These are phyloP conservation scores for Ganoderma lucidum DNA, from an alignment of 1,284 basidiomycete species.

Conservation along the genomic window DNA sequence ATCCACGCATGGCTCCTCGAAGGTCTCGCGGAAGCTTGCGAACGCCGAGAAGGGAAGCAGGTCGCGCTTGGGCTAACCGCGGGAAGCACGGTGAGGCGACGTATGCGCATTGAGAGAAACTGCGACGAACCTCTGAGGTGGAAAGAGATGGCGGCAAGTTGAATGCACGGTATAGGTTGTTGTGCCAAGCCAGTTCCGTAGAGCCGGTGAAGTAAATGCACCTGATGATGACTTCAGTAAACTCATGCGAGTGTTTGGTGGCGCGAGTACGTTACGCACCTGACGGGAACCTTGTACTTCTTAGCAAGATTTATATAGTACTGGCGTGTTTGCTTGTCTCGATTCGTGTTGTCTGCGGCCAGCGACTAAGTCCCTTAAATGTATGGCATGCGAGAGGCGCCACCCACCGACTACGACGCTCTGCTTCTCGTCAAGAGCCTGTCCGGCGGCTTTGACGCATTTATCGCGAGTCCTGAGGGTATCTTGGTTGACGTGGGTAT, in stretches of 20 bases:
- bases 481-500: slow-evolving; percentile 91
- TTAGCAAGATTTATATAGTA: slow-evolving; percentile 75
- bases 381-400: slow-evolving; percentile 33
- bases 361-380: background rate
- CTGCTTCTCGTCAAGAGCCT: slow-evolving; percentile 60
- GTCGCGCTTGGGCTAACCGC: slow-evolving; percentile 53
- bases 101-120: background rate
- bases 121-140: slow-evolving; percentile 37
- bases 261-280: slow-evolving; percentile 48
- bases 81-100: slow-evolving; percentile 1
- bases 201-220: slow-evolving; percentile 80
- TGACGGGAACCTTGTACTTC: slow-evolving; percentile 59
- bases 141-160: slow-evolving; percentile 55
- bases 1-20: slow-evolving; percentile 67
- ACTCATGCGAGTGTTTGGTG: slow-evolving; percentile 13
- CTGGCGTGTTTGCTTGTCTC: slow-evolving; percentile 72
- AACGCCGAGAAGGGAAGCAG: slow-evolving; percentile 75
- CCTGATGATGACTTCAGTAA: slow-evolving; percentile 45
- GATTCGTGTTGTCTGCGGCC: slow-evolving; percentile 85
- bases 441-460: slow-evolving; percentile 74
- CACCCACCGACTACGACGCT: slow-evolving; percentile 81
- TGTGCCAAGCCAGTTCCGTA: slow-evolving; percentile 86
- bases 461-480: slow-evolving; percentile 75
- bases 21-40: slow-evolving; percentile 62
- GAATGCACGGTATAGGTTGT: slow-evolving; percentile 86